These are phyloP conservation scores for Talaromyces funiculosus DNA, from an alignment of 2,329 filamentous ascomycete species.

Conservation along the genomic window DNA sequence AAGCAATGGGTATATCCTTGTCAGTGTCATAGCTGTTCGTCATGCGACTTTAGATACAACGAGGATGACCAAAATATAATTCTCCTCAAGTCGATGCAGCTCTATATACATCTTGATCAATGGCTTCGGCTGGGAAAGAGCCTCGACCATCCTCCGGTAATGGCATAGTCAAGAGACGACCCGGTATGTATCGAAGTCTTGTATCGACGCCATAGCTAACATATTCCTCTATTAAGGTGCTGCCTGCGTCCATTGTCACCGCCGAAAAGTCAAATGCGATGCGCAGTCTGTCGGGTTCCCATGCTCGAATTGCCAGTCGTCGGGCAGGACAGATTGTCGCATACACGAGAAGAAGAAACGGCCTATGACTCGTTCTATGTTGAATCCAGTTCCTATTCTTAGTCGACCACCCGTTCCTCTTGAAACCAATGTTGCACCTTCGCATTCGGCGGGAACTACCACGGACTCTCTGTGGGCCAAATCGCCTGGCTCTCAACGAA, in stretches of 20 bases:
- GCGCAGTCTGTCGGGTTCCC: slow-evolving; percentile 44
- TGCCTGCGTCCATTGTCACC: slow-evolving; percentile 47
- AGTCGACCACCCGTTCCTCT: slow-evolving; percentile 31
- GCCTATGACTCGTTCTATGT: slow-evolving; percentile 35
- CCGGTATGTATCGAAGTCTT: slow-evolving; percentile 24
- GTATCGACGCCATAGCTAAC: neutral
- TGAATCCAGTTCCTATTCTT: slow-evolving; percentile 45
- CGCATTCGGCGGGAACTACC: neutral
- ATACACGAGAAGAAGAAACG: slow-evolving; percentile 50
- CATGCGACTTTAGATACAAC: neutral
- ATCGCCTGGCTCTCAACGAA: neutral
- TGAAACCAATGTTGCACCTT: neutral
- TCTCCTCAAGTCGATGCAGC: slow-evolving; percentile 11
- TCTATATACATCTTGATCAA: slow-evolving; percentile 19
- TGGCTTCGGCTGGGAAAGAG: slow-evolving; percentile 34
- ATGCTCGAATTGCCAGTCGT: slow-evolving; percentile 45
- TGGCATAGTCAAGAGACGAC: slow-evolving; percentile 36
- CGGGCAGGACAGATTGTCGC: slow-evolving; percentile 39
- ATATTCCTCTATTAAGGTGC: slow-evolving; percentile 22
- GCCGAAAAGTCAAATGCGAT: slow-evolving; percentile 49
- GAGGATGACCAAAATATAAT: neutral
- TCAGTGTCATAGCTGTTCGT: neutral
- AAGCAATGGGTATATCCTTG: neutral
- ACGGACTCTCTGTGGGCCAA: neutral
- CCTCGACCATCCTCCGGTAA: slow-evolving; percentile 27